Percentiles rank a stretch among this genome's conserved stretches.
phyloP scores from a whole-genome alignment of 768 basidiomycete genomes.

The Mycena amicta region DNA sequence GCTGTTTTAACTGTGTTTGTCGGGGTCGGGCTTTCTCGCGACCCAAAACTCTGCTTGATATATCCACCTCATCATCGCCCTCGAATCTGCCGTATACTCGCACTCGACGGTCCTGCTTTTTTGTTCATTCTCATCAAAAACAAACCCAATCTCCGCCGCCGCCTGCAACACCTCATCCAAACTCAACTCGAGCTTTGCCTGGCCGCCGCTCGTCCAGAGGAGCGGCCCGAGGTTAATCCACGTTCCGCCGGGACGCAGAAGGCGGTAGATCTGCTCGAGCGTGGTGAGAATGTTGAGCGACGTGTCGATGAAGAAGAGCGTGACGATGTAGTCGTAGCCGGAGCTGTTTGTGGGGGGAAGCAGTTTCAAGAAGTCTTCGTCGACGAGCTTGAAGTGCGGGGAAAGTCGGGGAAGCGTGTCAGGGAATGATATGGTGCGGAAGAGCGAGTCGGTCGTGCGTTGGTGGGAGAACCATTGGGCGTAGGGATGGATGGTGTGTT shows the following conservation, averaged over 20 bases:
- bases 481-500: slow-evolving; percentile 62
- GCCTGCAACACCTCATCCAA: slow-evolving; percentile 63
- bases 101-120: slow-evolving; percentile 52
- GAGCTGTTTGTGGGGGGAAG: slow-evolving; percentile 15
- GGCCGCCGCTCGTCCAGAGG: slow-evolving; percentile 60
- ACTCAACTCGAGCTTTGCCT: slow-evolving; percentile 58
- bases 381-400: slow-evolving; percentile 46
- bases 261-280: slow-evolving; percentile 56
- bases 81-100: slow-evolving; percentile 63
- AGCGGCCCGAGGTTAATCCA: slow-evolving; percentile 78
- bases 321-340: slow-evolving; percentile 64
- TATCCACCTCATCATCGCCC: slow-evolving; percentile 73
- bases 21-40: slow-evolving; percentile 50
- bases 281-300: slow-evolving; percentile 55
- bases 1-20: no score
- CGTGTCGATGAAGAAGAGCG: slow-evolving; percentile 70
- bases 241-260: slow-evolving; percentile 61
- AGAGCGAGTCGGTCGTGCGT: slow-evolving; percentile 47
- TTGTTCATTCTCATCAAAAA: slow-evolving; percentile 33
- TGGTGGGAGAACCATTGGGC: slow-evolving; percentile 76
- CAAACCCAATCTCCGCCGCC: slow-evolving; percentile 59
- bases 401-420: slow-evolving; percentile 58
- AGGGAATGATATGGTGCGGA: slow-evolving; percentile 59
- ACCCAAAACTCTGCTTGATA: slow-evolving; percentile 74
- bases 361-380: slow-evolving; percentile 60